Percentiles rank a stretch among this genome's conserved stretches.
Evolutionary conservation across 208 protist genomes (phyloP).

Genomic region (Herpetomonas samuelpessoai): DNA sequence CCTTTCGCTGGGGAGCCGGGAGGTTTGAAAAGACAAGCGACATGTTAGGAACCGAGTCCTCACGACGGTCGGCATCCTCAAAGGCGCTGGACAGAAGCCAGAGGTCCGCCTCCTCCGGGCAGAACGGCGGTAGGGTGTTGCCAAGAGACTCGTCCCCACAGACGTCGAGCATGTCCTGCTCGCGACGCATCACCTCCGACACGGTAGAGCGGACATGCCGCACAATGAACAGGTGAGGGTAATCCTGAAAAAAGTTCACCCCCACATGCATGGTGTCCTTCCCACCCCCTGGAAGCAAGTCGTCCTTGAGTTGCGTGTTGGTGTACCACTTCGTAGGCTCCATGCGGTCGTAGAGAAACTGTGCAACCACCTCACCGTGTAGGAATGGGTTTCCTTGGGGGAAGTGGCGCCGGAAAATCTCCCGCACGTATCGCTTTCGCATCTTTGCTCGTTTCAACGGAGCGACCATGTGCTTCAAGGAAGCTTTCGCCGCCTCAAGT

Average conservation of each 20-base stretch:
- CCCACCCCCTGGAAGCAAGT: conserved; percentile 17
- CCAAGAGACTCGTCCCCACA: conserved; percentile 10
- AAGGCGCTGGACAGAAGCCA: neutral
- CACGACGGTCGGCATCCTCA: neutral
- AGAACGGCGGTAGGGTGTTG: neutral
- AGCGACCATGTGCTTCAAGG: conserved; percentile 6
- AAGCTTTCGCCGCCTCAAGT: conserved; percentile 1
- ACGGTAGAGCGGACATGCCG: conserved; percentile 20
- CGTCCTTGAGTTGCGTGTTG: conserved; percentile 18
- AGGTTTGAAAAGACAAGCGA: neutral
- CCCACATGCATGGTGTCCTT: conserved; percentile 29
- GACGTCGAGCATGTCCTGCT: conserved; percentile 22
- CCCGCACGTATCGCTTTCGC: conserved; percentile 21
- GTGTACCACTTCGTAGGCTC: conserved; percentile 15
- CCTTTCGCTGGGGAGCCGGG: neutral
- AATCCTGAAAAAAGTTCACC: conserved; percentile 31
- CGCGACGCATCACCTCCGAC: conserved; percentile 28
- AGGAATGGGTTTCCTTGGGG: conserved; percentile 29
- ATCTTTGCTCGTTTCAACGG: conserved; percentile 18
- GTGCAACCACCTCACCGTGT: conserved; percentile 30
- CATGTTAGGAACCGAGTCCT: neutral
- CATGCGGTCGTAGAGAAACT: conserved; percentile 29
- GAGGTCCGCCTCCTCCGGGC: neutral
- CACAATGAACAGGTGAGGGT: conserved; percentile 30
- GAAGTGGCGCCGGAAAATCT: conserved; percentile 28